Percentiles rank a stretch among this genome's conserved stretches.
phyloP scores from a whole-genome alignment of 1,139 yeast genomes.

The Hyphopichia pseudoburtonii region DNA sequence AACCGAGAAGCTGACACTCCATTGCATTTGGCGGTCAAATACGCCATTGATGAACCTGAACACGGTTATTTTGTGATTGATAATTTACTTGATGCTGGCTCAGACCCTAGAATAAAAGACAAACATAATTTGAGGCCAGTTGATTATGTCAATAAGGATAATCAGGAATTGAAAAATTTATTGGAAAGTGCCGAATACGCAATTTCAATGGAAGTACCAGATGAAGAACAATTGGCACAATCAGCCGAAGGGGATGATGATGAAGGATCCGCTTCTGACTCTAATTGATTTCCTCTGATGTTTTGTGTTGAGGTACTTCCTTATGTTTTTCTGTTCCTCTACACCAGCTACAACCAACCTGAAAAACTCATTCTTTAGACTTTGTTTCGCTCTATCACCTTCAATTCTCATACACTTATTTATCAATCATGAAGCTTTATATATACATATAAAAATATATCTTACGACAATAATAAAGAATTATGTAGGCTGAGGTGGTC shows the following conservation, averaged over 20 bases:
- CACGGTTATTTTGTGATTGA: constrained; percentile 81
- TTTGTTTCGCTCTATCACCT: too few relatives aligned
- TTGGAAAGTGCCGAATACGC: constrained; percentile 87
- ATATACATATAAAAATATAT: constrained; percentile 5
- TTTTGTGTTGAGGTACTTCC: neutral
- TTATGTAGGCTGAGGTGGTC: too few relatives aligned
- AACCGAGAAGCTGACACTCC: constrained; percentile 87
- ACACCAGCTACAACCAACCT: too few relatives aligned
- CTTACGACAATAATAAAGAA: too few relatives aligned
- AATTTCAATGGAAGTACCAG: constrained; percentile 37
- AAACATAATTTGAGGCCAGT: constrained; percentile 62
- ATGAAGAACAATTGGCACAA: constrained; percentile 25
- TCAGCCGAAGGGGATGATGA: constrained; percentile 21
- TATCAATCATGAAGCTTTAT: constrained; percentile 15
- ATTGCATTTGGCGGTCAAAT: constrained; percentile 79
- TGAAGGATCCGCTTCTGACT: constrained; percentile 38
- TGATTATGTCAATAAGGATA: constrained; percentile 59
- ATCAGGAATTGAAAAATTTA: constrained; percentile 53
- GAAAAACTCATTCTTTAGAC: too few relatives aligned
- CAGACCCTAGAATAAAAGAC: constrained; percentile 64
- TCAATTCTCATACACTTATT: too few relatives aligned
- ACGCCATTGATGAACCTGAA: constrained; percentile 75
- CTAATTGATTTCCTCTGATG: too few relatives aligned
- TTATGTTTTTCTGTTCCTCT: neutral
- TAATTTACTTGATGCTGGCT: constrained; percentile 87